Percentiles rank a stretch among this genome's conserved stretches.
These are phyloP conservation scores for Solanum chilense DNA, from an alignment of 257 asterid genomes.

Conservation along the genomic window DNA sequence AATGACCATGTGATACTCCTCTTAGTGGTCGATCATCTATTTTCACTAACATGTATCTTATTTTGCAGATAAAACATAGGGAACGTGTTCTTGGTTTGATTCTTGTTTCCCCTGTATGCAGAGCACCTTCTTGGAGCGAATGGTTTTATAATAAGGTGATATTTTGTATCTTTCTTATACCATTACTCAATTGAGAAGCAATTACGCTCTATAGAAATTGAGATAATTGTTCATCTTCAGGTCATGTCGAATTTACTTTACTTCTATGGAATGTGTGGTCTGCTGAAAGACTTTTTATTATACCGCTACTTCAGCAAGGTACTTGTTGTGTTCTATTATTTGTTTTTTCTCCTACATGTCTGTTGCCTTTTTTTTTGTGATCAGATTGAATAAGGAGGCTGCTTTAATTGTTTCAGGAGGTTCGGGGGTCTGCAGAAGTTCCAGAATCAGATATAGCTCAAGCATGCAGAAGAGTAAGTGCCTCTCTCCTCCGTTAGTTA, in stretches of 20 bases:
- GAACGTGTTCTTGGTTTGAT: constrained; percentile 89
- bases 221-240: constrained; percentile 20
- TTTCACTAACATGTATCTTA: background rate
- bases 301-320: constrained; percentile 88
- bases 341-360: background rate
- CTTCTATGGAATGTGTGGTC: constrained; percentile 76
- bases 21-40: background rate
- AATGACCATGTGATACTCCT: background rate
- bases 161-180: background rate
- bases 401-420: constrained; percentile 44
- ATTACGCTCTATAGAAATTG: background rate
- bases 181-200: background rate
- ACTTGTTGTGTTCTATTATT: background rate
- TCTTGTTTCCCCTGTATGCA: constrained; percentile 83
- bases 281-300: constrained; percentile 72
- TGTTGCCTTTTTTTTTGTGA: background rate
- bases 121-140: constrained; percentile 87
- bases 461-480: constrained; percentile 88
- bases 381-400: background rate
- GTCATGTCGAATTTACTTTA: constrained; percentile 80
- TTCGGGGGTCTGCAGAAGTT: constrained; percentile 56
- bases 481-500: background rate
- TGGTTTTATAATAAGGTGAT: constrained; percentile 80
- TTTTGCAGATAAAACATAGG: constrained; percentile 57
- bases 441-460: constrained; percentile 87